These are phyloP conservation scores for Colletotrichum euphorbiae DNA, from an alignment of 2,329 filamentous ascomycete genomes.

Conservation along the genomic window DNA sequence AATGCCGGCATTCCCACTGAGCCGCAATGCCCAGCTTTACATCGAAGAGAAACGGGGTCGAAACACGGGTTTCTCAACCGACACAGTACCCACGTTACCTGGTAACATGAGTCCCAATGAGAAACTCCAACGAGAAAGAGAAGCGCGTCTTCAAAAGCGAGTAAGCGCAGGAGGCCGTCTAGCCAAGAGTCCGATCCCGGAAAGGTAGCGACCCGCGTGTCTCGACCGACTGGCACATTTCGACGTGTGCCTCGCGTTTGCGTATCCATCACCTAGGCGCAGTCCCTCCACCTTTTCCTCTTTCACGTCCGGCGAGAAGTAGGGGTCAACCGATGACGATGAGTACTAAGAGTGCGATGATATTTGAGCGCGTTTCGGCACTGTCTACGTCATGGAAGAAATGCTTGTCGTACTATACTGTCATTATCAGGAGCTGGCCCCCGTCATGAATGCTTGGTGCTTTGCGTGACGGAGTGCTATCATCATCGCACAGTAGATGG, in stretches of 20 bases:
- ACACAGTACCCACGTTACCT: constrained; percentile 73
- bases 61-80: constrained; percentile 60
- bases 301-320: constrained; percentile 6
- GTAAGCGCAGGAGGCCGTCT: constrained; percentile 82
- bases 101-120: constrained; percentile 56
- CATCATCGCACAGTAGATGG: constrained; percentile 8
- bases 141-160: constrained; percentile 79
- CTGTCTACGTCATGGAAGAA: not conserved
- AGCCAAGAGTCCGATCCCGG: constrained; percentile 72
- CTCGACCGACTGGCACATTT: constrained; percentile 39
- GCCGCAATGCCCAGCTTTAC: constrained; percentile 82
- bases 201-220: constrained; percentile 62
- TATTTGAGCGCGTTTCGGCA: constrained; percentile 21
- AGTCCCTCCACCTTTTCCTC: constrained; percentile 7
- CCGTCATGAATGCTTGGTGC: constrained; percentile 1
- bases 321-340: constrained; percentile 12
- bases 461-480: constrained; percentile 3
- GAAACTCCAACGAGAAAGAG: constrained; percentile 70
- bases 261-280: constrained; percentile 27
- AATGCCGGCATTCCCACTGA: constrained; percentile 85
- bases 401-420: constrained; percentile 29
- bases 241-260: constrained; percentile 33
- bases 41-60: constrained; percentile 80
- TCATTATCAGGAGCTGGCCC: constrained; percentile 15
- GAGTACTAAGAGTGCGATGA: constrained; percentile 22